These are phyloP conservation scores for Vitis hybrid DNA, from an alignment of 177 flowering plant species.

Conservation along the genomic window DNA sequence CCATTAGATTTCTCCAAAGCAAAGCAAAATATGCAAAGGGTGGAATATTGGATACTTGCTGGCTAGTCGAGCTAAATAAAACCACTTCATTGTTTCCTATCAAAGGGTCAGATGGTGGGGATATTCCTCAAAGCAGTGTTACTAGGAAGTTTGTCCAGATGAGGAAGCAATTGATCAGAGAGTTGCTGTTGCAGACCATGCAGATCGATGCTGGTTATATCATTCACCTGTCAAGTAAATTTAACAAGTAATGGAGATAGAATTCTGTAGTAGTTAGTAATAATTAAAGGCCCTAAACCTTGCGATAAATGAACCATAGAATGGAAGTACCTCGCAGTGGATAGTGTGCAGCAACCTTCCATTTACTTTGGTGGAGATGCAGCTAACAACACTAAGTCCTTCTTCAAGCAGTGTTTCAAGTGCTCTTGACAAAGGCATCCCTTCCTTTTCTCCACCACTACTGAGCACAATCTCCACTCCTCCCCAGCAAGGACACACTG, in stretches of 20 bases:
- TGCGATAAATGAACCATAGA: not conserved
- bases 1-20: no score
- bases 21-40: not conserved
- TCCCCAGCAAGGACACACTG: conserved; percentile 15
- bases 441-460: not conserved
- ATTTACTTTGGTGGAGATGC: conserved; percentile 38
- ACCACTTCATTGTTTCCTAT: not conserved
- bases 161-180: conserved; percentile 9
- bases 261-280: not conserved
- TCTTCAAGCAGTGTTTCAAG: conserved; percentile 21
- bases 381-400: conserved; percentile 29
- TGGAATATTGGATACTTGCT: not conserved
- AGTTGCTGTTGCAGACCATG: conserved; percentile 33
- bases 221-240: conserved; percentile 24
- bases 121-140: not conserved
- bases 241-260: not conserved
- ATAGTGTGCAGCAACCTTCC: conserved; percentile 35
- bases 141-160: not conserved
- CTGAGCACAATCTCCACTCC: conserved; percentile 23
- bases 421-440: conserved; percentile 23
- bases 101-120: not conserved
- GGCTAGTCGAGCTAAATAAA: not conserved
- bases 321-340: conserved; percentile 38
- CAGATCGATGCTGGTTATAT: conserved; percentile 25
- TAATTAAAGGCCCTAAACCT: not conserved